Conservation (phyloP, 805 yeast species). For the Teunomyces stri region DNA sequence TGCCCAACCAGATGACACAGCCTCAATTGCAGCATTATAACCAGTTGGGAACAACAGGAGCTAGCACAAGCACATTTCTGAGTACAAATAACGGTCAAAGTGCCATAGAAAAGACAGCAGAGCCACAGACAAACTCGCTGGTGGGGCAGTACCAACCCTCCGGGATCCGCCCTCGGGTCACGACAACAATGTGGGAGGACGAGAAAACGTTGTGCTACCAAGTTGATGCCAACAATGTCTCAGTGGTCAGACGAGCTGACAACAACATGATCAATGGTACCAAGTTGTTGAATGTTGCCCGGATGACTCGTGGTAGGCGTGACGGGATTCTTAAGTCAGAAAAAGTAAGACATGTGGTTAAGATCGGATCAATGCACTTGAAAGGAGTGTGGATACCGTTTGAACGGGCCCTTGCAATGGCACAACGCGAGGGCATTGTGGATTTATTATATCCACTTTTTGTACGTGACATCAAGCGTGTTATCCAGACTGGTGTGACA, state of each 20-base stretch:
- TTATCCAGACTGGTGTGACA: constrained; percentile 45
- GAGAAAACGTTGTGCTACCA: constrained; percentile 82
- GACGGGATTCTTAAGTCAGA: constrained; percentile 82
- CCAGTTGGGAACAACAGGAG: constrained; percentile 13
- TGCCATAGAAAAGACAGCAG: constrained; percentile 19
- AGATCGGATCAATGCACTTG: constrained; percentile 82
- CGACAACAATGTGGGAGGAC: constrained; percentile 90
- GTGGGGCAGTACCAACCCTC: constrained; percentile 48
- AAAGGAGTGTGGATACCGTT: constrained; percentile 92
- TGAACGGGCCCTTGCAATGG: constrained; percentile 78
- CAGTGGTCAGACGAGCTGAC: constrained; percentile 81
- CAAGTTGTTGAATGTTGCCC: constrained; percentile 76
- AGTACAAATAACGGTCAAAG: constrained; percentile 6
- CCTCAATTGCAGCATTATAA: constrained; percentile 26
- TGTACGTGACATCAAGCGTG: constrained; percentile 68
- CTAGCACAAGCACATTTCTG: constrained; percentile 12
- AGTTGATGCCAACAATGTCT: constrained; percentile 77
- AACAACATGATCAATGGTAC: constrained; percentile 86
- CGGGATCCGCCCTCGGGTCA: constrained; percentile 59
- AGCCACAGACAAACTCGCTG: constrained; percentile 21
- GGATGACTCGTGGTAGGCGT: constrained; percentile 83
- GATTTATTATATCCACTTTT: constrained; percentile 30
- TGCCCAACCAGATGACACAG: constrained; percentile 26
- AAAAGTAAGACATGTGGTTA: constrained; percentile 74
- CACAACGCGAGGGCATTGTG: constrained; percentile 67